A percentile compares a stretch with the other conserved stretches of the same genome.
Evolutionary conservation across 352 stramenopile species (phyloP).

Genomic region (Blastocystis sp.): DNA sequence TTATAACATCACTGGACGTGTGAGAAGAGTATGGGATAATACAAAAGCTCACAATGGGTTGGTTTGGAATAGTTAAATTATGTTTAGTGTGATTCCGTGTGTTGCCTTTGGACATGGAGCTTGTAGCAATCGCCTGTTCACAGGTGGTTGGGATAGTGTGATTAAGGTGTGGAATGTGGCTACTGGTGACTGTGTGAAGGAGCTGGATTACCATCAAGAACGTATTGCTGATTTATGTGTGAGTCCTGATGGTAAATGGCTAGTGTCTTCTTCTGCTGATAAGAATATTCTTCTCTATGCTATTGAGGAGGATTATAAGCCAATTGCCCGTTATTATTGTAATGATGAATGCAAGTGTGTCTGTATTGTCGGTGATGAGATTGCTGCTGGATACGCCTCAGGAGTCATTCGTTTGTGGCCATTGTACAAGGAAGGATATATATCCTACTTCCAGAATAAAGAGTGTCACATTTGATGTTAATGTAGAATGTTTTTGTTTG

Average conservation of each 20-base stretch:
- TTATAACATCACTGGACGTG: not conserved
- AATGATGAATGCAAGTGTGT: slow-evolving; percentile 30
- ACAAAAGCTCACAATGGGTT: not conserved
- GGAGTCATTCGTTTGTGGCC: slow-evolving; percentile 62
- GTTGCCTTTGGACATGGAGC: slow-evolving; percentile 31
- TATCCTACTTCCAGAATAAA: not conserved
- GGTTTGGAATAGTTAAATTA: not conserved
- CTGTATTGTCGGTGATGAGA: not conserved
- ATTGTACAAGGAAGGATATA: not conserved
- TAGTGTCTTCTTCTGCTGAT: slow-evolving; percentile 26
- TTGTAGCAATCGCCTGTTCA: not conserved
- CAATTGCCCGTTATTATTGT: not conserved
- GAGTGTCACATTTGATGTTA: not conserved
- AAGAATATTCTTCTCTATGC: slow-evolving; percentile 23
- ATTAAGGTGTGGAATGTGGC: slow-evolving; percentile 38
- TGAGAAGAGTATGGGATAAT: not conserved
- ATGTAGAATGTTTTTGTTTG: slow-evolving; percentile 7
- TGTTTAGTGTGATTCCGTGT: slow-evolving; percentile 19
- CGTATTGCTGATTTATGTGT: slow-evolving; percentile 53
- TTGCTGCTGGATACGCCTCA: slow-evolving; percentile 18
- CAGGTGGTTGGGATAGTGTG: slow-evolving; percentile 49
- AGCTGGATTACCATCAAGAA: slow-evolving; percentile 9
- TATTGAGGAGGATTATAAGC: not conserved
- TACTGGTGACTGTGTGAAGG: not conserved
- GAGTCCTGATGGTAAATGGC: slow-evolving; percentile 23